A percentile compares a stretch with the other conserved stretches of the same genome.
Conservation (phyloP, 495 filamentous ascomycete species). For the Letharia columbiana region DNA sequence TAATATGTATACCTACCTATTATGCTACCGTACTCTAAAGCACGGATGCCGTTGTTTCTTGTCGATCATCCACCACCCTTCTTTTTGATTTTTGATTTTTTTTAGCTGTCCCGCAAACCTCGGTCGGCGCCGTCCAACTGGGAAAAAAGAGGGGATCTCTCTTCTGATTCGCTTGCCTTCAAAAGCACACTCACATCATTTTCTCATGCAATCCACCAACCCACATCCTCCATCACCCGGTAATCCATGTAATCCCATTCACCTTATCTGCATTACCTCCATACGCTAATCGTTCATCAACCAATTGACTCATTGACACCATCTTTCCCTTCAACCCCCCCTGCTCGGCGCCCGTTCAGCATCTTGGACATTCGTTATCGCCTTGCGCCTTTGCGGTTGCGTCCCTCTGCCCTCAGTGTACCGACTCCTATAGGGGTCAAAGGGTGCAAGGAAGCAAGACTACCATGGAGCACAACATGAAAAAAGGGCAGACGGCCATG, state of each 20-base stretch:
- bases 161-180: conserved; percentile 9
- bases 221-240: conserved; percentile 9
- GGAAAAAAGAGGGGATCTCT: conserved; percentile 5
- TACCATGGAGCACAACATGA: conserved; percentile 7
- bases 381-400: conserved; percentile 13
- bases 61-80: conserved; percentile 6
- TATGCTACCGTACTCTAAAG: neutral
- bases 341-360: conserved; percentile 3
- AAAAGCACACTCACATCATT: conserved; percentile 14
- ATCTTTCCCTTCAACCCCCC: neutral
- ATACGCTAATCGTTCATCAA: conserved; percentile 7
- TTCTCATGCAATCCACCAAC: neutral
- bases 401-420: neutral
- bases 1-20: no score
- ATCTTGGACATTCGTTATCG: conserved; percentile 19
- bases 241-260: neutral
- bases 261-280: conserved; percentile 21
- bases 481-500: conserved; percentile 7
- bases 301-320: conserved; percentile 13
- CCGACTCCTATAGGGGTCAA: conserved; percentile 1
- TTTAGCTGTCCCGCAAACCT: conserved; percentile 1
- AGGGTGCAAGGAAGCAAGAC: conserved; percentile 1
- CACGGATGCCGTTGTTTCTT: conserved; percentile 1
- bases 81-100: no score
- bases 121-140: conserved; percentile 13